These are phyloP conservation scores for Beverwykella pulmonaria DNA, from an alignment of 495 filamentous ascomycete species.

Conservation along the genomic window DNA sequence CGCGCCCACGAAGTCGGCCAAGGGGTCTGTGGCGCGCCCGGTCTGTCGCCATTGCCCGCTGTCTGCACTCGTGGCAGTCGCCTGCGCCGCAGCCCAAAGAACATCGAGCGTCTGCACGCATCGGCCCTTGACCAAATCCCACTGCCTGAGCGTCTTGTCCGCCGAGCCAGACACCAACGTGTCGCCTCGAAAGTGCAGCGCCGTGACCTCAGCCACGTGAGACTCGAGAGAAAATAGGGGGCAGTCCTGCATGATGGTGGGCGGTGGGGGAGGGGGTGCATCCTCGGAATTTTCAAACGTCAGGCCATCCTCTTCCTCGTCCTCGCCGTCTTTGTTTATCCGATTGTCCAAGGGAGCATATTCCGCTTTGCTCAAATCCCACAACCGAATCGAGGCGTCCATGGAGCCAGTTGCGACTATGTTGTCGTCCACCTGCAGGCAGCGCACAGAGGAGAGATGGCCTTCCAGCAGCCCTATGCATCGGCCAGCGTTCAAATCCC, in stretches of 20 bases:
- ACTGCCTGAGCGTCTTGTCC: conserved; percentile 95
- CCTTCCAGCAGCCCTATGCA: conserved; percentile 91
- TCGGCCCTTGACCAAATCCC: conserved; percentile 93
- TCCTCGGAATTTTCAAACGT: conserved; percentile 59
- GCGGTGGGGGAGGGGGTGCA: conserved; percentile 62
- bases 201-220: conserved; percentile 93
- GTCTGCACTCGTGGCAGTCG: conserved; percentile 48
- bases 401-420: conserved; percentile 92
- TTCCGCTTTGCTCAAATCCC: conserved; percentile 80
- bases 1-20: conserved; percentile 91
- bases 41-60: conserved; percentile 56
- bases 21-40: conserved; percentile 63
- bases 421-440: conserved; percentile 93
- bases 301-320: conserved; percentile 63
- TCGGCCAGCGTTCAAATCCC: conserved; percentile 90
- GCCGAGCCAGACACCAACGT: conserved; percentile 93
- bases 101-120: conserved; percentile 98
- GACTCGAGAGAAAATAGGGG: conserved; percentile 82
- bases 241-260: conserved; percentile 81
- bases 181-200: conserved; percentile 83
- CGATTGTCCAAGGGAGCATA: conserved; percentile 63
- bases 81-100: conserved; percentile 97
- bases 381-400: conserved; percentile 92
- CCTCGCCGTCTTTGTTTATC: conserved; percentile 65
- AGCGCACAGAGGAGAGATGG: conserved; percentile 90